Percentiles rank a stretch among this genome's conserved stretches.
phyloP scores from a whole-genome alignment of 1,284 basidiomycete genomes.

The Ceratorhiza oryzae-sativae region DNA sequence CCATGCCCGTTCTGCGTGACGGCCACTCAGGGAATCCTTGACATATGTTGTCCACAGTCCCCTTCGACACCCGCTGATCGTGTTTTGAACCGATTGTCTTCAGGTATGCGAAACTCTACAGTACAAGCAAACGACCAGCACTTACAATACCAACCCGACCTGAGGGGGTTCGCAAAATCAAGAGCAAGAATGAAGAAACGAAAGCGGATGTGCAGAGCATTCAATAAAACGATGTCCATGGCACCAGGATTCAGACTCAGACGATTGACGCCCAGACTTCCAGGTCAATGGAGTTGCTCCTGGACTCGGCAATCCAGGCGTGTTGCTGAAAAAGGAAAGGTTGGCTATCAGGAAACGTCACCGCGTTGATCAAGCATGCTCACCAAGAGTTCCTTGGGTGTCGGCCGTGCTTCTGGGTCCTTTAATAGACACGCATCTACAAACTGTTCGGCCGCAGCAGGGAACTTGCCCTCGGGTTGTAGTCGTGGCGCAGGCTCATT shows the following conservation, averaged over 20 bases:
- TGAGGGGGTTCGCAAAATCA: slow-evolving; percentile 9
- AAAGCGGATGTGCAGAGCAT: slow-evolving; percentile 47
- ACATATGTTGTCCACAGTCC: neutral
- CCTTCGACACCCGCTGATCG: neutral
- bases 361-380: slow-evolving; percentile 47
- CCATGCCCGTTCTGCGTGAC: neutral
- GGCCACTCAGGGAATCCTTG: neutral
- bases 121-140: slow-evolving; percentile 38
- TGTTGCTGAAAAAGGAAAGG: slow-evolving; percentile 56
- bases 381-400: slow-evolving; percentile 83
- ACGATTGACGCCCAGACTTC: slow-evolving; percentile 70
- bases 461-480: slow-evolving; percentile 72
- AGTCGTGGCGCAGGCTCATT: slow-evolving; percentile 91
- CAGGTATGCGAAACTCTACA: slow-evolving; percentile 36
- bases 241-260: slow-evolving; percentile 48
- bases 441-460: slow-evolving; percentile 73
- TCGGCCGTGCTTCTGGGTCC: slow-evolving; percentile 76
- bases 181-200: slow-evolving; percentile 39
- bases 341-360: neutral
- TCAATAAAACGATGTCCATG: slow-evolving; percentile 41
- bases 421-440: slow-evolving; percentile 86
- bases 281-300: slow-evolving; percentile 61
- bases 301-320: slow-evolving; percentile 63
- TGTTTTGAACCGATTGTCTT: slow-evolving; percentile 34
- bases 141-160: slow-evolving; percentile 22